Conservation (phyloP, 768 basidiomycete species). For the Rubroboletus pulcherrimus region DNA sequence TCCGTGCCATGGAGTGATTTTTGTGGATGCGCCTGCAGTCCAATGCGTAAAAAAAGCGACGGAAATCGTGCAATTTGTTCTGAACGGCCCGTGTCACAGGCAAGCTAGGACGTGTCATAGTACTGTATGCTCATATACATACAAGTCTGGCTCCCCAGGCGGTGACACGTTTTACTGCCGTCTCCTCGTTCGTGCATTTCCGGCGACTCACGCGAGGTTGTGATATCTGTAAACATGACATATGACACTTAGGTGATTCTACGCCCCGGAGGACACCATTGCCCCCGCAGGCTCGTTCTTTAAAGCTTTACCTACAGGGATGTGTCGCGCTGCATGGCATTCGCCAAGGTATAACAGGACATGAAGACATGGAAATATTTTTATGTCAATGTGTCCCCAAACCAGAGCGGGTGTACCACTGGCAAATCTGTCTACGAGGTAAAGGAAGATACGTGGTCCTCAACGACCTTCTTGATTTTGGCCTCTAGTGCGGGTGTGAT, state of each 20-base stretch:
- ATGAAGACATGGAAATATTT: conserved; percentile 16
- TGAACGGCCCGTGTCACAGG: too few relatives aligned
- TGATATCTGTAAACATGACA: too few relatives aligned
- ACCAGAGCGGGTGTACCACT: conserved; percentile 13
- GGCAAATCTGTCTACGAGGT: conserved; percentile 43
- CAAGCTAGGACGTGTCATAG: too few relatives aligned
- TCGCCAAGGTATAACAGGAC: conserved; percentile 26
- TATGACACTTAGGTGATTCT: too few relatives aligned
- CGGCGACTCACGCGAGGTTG: too few relatives aligned
- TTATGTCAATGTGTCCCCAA: conserved; percentile 18
- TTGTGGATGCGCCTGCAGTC: too few relatives aligned
- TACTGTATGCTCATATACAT: too few relatives aligned
- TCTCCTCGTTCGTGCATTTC: too few relatives aligned
- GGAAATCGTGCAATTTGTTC: too few relatives aligned
- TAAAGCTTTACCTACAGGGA: background rate
- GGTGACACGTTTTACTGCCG: too few relatives aligned
- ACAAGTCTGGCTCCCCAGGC: too few relatives aligned
- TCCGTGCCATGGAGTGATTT: too few relatives aligned
- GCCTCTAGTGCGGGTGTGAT: conserved; percentile 89
- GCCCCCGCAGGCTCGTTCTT: background rate
- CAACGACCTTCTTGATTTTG: conserved; percentile 93
- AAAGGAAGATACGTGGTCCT: conserved; percentile 84
- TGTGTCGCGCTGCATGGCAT: conserved; percentile 26
- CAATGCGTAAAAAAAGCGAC: background rate
- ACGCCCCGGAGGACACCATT: background rate